phyloP scores from a whole-genome alignment of 345 rosid genomes.

The Lenwebbia sp. region DNA sequence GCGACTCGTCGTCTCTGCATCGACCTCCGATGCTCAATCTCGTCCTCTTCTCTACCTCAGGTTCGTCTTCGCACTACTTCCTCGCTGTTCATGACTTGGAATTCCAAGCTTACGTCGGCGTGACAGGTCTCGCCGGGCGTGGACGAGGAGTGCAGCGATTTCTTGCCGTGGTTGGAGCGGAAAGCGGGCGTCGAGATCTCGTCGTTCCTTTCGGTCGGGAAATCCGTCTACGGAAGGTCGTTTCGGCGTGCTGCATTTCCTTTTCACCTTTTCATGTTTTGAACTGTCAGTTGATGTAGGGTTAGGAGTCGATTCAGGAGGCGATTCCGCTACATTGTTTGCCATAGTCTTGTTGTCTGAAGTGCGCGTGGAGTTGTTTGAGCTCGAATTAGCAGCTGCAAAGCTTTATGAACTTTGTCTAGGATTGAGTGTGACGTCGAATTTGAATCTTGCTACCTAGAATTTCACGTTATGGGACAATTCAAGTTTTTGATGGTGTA shows the following conservation, averaged over 20 bases:
- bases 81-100: not conserved
- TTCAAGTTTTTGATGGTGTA: not conserved
- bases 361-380: not conserved
- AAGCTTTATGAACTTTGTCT: not conserved
- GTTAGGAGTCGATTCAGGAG: not conserved
- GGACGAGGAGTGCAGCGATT: constrained; percentile 36
- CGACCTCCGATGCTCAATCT: not conserved
- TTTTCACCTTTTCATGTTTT: not conserved
- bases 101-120: not conserved
- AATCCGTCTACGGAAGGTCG: constrained; percentile 62
- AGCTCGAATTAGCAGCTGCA: not conserved
- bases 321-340: not conserved
- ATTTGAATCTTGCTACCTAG: not conserved
- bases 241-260: not conserved
- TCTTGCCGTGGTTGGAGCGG: constrained; percentile 76
- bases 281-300: not conserved
- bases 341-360: not conserved
- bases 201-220: constrained; percentile 52
- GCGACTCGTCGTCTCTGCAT: not conserved
- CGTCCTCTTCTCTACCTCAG: not conserved
- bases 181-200: constrained; percentile 54
- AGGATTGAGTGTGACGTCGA: not conserved
- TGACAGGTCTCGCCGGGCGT: constrained; percentile 14
- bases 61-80: not conserved
- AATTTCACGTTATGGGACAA: not conserved